Conservation (phyloP, 495 filamentous ascomycete genomes). For the Talaromyces thailandensis region DNA sequence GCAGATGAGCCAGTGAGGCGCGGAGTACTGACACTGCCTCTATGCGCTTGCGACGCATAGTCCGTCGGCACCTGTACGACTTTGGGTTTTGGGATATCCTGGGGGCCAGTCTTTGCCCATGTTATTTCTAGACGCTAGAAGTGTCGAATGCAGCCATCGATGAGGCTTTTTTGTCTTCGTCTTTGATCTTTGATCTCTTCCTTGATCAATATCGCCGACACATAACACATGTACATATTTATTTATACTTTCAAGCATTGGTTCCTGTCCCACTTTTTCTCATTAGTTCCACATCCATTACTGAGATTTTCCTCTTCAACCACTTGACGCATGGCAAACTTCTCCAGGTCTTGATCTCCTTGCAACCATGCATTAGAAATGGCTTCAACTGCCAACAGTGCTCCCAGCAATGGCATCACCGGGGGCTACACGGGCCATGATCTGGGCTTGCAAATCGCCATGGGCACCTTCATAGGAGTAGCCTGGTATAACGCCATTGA, state of each 20-base stretch:
- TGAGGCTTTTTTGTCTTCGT: background rate
- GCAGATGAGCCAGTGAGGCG: background rate
- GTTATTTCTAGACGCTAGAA: background rate
- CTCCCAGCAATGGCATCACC: constrained; percentile 34
- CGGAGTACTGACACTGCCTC: background rate
- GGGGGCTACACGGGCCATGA: constrained; percentile 28
- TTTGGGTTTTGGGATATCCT: background rate
- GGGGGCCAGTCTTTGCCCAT: background rate
- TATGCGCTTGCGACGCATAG: background rate
- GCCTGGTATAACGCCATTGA: constrained; percentile 49
- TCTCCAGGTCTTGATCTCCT: background rate
- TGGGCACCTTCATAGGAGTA: constrained; percentile 43
- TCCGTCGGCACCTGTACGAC: background rate
- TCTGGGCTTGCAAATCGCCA: constrained; percentile 35
- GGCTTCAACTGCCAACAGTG: constrained; percentile 10
- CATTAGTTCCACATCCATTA: background rate
- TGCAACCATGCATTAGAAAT: constrained; percentile 5
- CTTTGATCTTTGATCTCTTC: background rate
- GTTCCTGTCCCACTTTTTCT: background rate
- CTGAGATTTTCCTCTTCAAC: background rate
- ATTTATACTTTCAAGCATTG: background rate
- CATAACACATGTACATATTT: background rate
- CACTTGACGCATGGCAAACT: background rate
- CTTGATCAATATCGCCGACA: too few relatives aligned
- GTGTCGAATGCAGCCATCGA: background rate